These are phyloP conservation scores for Colletotrichum orbiculare DNA, from an alignment of 2,329 filamentous ascomycete genomes.

Conservation along the genomic window DNA sequence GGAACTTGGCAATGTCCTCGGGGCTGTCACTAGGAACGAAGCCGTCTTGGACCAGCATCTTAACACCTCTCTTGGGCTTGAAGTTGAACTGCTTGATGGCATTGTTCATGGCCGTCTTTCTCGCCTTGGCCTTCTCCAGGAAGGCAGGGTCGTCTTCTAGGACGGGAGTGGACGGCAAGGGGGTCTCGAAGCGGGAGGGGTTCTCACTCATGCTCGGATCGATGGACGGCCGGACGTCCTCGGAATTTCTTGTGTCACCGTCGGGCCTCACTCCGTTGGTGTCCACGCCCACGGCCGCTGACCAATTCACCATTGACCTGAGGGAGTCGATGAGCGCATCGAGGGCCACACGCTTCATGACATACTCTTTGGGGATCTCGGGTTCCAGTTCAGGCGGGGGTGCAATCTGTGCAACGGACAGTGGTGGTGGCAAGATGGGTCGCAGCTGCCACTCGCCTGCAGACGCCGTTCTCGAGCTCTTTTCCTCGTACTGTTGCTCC, in stretches of 20 bases:
- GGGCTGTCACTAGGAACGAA: slow-evolving; percentile 86
- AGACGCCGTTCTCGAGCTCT: slow-evolving; percentile 69
- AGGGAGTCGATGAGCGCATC: slow-evolving; percentile 90
- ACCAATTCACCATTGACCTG: slow-evolving; percentile 93
- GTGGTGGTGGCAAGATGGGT: slow-evolving; percentile 85
- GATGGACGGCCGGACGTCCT: slow-evolving; percentile 67
- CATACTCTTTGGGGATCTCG: slow-evolving; percentile 87
- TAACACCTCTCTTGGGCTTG: slow-evolving; percentile 95
- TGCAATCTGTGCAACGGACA: slow-evolving; percentile 82
- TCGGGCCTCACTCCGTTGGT: slow-evolving; percentile 51
- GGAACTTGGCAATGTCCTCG: slow-evolving; percentile 84
- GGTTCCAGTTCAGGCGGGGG: slow-evolving; percentile 70
- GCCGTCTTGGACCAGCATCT: slow-evolving; percentile 82
- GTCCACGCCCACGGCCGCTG: slow-evolving; percentile 73
- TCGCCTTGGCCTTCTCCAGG: slow-evolving; percentile 93
- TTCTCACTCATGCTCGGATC: slow-evolving; percentile 75
- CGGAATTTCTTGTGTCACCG: slow-evolving; percentile 50
- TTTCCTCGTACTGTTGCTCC: slow-evolving; percentile 89
- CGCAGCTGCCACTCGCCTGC: slow-evolving; percentile 86
- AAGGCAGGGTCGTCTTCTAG: slow-evolving; percentile 92
- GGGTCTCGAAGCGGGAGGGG: slow-evolving; percentile 70
- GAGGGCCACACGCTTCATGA: slow-evolving; percentile 88
- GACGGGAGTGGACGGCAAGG: slow-evolving; percentile 74
- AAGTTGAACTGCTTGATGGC: slow-evolving; percentile 95
- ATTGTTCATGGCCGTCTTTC: slow-evolving; percentile 91